Base-by-base conservation (phyloP, 2,329 filamentous ascomycete species). In the Trematosphaeria pertusa region DNA sequence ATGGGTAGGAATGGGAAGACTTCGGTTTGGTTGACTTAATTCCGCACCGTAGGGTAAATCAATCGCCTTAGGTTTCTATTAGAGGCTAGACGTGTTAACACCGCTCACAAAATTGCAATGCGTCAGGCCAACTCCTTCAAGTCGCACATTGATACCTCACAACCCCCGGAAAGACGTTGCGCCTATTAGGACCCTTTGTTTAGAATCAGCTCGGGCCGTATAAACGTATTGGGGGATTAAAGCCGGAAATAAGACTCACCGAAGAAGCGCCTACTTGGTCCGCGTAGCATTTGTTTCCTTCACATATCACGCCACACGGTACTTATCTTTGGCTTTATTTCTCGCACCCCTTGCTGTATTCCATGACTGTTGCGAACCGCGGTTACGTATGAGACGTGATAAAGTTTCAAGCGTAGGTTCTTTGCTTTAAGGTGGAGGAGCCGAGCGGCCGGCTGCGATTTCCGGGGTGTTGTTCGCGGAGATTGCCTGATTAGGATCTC, bases 211-310 rank as follows among this genome's bases (percentile, higher is more conserved):
- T 15, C 24, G 5, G 28, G 36, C 36, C 22, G 20, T 7, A 17
- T 26, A 38, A 26, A 38, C 11, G 28, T 28, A 38, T 7, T 21
- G n/a, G 34, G 17, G 3, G 9, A 28, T 28, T 26, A 28, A 14
- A n/a, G 36, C n/a, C 36, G 20, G 36, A 17, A 38, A 38, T 19
- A 28, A 38, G 24, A 28, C 14, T 15, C 24, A 26, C 36, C 36
- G 36, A 38, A 9, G 36, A 28, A 28, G 14, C n/a, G n/a, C n/a
- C n/a, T 19, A 6, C 17, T 38, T 38, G 14, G 20, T 26, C 20
- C 12, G 17, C n/a, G 3, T 17, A 26, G 6, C 36, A 28, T 28
- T 26, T 26, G 22, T 26, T 38, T 38, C 19, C 36, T 26, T 5
- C 19, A 38, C 14, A 14, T 28, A 10, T 12, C 19, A 38, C 18